Conservation (phyloP, 768 basidiomycete species). For the Kondoa subrosea region DNA sequence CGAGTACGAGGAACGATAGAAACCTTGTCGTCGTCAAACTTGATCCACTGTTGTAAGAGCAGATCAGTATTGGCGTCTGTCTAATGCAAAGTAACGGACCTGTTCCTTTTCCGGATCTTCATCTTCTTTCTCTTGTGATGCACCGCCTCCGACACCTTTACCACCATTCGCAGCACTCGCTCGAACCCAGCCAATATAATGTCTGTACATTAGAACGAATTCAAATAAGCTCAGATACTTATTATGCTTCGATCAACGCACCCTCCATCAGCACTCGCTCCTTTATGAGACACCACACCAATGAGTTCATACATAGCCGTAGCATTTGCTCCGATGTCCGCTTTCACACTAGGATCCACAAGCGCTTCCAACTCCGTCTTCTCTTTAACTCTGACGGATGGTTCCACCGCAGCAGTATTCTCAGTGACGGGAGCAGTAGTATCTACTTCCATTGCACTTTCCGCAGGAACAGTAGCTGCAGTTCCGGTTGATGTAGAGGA, state of each 20-base stretch:
- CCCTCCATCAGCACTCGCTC: slow-evolving; percentile 79
- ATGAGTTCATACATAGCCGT: slow-evolving; percentile 80
- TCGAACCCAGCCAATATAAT: slow-evolving; percentile 85
- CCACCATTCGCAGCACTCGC: slow-evolving; percentile 47
- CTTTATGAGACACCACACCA: slow-evolving; percentile 96
- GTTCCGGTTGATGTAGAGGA: not conserved
- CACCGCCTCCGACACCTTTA: slow-evolving; percentile 29
- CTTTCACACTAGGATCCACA: slow-evolving; percentile 45
- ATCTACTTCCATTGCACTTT: slow-evolving; percentile 20
- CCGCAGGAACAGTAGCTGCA: not conserved
- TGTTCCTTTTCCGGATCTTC: slow-evolving; percentile 46
- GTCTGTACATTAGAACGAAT: slow-evolving; percentile 31
- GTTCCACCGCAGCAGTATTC: slow-evolving; percentile 35
- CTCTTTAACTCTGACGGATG: slow-evolving; percentile 49
- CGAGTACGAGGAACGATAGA: slow-evolving; percentile 71
- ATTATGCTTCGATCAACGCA: slow-evolving; percentile 20
- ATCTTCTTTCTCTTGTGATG: slow-evolving; percentile 26
- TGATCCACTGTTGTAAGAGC: slow-evolving; percentile 46
- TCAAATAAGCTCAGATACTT: slow-evolving; percentile 11
- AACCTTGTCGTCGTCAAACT: slow-evolving; percentile 89
- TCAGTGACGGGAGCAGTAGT: not conserved
- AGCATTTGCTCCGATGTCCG: slow-evolving; percentile 54
- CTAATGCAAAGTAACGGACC: not conserved
- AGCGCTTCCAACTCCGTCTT: slow-evolving; percentile 47
- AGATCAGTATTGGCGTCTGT: not conserved